Evolutionary conservation across 2,329 filamentous ascomycete species (phyloP).

Genomic region (Xylariaceae sp.): DNA sequence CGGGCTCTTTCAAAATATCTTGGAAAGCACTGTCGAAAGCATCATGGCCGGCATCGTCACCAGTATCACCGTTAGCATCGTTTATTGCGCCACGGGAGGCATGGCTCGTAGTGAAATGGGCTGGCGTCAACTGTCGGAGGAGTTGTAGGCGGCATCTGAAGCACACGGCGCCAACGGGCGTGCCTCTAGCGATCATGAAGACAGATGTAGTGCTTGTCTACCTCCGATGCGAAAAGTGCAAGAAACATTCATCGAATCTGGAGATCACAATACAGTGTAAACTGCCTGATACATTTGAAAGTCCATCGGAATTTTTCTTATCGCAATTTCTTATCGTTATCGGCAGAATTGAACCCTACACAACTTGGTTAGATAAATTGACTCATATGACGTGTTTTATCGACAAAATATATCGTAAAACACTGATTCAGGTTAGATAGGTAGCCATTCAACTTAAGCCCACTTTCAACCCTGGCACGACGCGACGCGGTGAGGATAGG

Average conservation of each 20-base stretch:
- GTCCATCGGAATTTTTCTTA: background rate
- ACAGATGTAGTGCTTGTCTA: conserved; percentile 16
- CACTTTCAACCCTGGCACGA: background rate
- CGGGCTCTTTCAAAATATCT: background rate
- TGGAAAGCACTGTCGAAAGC: background rate
- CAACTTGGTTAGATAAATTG: too few species aligned
- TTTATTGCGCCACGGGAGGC: background rate
- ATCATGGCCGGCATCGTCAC: background rate
- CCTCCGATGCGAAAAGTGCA: background rate
- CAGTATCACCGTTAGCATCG: background rate
- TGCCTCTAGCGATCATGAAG: conserved; percentile 34
- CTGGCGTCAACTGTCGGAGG: conserved; percentile 18
- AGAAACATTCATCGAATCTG: background rate
- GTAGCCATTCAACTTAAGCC: too few species aligned
- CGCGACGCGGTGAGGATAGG: background rate
- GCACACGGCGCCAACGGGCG: conserved; percentile 34
- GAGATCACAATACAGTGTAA: background rate
- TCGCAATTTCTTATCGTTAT: background rate
- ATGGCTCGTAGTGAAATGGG: conserved; percentile 9
- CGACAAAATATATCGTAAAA: too few species aligned
- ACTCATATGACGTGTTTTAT: background rate
- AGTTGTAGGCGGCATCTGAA: conserved; percentile 36
- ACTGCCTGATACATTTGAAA: background rate
- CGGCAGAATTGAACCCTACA: too few species aligned
- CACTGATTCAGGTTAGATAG: background rate